Evolutionary conservation across 2,329 filamentous ascomycete species (phyloP).

Genomic region (Geosmithia putterillii): DNA sequence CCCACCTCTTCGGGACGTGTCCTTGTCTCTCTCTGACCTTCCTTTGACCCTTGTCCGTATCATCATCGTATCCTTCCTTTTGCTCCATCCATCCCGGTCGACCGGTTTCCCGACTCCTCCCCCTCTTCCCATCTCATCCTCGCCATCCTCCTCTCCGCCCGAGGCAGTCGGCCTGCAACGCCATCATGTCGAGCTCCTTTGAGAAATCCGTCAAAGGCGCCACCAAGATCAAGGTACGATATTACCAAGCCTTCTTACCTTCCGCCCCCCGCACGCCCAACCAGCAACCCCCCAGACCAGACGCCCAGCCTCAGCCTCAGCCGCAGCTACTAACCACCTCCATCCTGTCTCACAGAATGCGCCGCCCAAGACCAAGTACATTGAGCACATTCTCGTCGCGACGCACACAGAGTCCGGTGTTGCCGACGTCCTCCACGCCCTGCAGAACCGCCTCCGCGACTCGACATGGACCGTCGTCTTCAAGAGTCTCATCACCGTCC

Average conservation of each 20-base stretch:
- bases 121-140: background rate
- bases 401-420: conserved; percentile 93
- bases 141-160: conserved; percentile 2
- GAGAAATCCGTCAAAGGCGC: conserved; percentile 99
- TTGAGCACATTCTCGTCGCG: conserved; percentile 92
- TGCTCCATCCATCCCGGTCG: background rate
- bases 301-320: background rate
- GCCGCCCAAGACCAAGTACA: conserved; percentile 96
- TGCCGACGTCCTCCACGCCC: conserved; percentile 84
- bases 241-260: background rate
- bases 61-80: conserved; percentile 1
- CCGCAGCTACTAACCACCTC: background rate
- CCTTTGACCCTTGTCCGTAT: background rate
- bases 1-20: background rate
- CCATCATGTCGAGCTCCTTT: conserved; percentile 70
- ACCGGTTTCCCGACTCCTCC: background rate
- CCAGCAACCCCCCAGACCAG: background rate
- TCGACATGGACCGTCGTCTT: conserved; percentile 99
- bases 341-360: conserved; percentile 51
- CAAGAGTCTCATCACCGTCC: conserved; percentile 90
- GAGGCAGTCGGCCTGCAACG: background rate
- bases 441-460: conserved; percentile 81
- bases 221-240: conserved; percentile 81
- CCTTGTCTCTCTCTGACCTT: background rate
- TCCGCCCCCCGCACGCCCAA: background rate